These are phyloP conservation scores for Cadophora luteo-olivacea DNA, from an alignment of 2,329 filamentous ascomycete species.

Conservation along the genomic window DNA sequence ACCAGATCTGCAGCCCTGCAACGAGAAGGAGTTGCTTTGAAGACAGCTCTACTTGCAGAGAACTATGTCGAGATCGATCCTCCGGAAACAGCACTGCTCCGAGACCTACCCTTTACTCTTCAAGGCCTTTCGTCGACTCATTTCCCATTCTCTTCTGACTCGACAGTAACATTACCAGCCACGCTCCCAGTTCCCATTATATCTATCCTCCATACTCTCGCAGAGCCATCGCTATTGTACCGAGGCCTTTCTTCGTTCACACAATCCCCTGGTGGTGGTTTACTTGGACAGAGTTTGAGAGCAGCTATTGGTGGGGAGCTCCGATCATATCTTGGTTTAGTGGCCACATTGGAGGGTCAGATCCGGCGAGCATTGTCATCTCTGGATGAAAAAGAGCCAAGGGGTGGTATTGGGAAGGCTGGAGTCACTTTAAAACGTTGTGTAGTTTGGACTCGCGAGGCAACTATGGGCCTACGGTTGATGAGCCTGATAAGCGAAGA, in stretches of 20 bases:
- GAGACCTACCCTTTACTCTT: conserved; percentile 89
- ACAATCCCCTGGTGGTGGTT: conserved; percentile 78
- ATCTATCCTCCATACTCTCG: conserved; percentile 85
- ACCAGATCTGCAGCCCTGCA: conserved; percentile 38
- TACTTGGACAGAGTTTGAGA: conserved; percentile 91
- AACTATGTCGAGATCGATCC: conserved; percentile 65
- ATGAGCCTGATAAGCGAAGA: conserved; percentile 96
- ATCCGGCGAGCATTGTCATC: conserved; percentile 82
- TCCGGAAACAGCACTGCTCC: conserved; percentile 69
- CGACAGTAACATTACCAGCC: conserved; percentile 75
- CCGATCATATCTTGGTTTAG: conserved; percentile 85
- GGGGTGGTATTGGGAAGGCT: conserved; percentile 78
- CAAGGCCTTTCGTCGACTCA: conserved; percentile 91
- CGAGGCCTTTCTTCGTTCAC: conserved; percentile 81
- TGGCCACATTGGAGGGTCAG: conserved; percentile 91
- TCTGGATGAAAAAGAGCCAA: conserved; percentile 71
- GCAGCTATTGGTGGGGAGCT: conserved; percentile 86
- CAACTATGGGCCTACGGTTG: conserved; percentile 90
- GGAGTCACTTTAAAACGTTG: conserved; percentile 95
- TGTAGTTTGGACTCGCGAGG: conserved; percentile 96
- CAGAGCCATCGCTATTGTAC: conserved; percentile 94
- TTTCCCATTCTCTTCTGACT: conserved; percentile 74
- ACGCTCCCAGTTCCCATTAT: conserved; percentile 85
- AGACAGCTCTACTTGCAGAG: conserved; percentile 62
- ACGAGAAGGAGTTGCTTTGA: conserved; percentile 45